phyloP scores from a whole-genome alignment of 2,329 filamentous ascomycete species.

The Penicillium crustosum region DNA sequence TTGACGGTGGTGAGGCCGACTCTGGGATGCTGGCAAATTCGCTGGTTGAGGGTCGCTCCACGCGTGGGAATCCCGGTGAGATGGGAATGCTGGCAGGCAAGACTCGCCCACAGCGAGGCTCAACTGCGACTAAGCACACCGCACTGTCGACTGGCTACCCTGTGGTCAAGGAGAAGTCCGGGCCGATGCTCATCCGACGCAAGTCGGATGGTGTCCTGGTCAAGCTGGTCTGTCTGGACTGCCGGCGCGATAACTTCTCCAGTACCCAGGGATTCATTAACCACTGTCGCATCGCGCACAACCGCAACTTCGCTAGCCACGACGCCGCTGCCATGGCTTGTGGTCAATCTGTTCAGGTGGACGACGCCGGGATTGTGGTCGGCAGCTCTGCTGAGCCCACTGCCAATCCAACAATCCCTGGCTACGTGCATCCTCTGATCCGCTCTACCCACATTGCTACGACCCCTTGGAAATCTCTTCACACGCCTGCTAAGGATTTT shows the following conservation, averaged over 20 bases:
- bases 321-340: constrained; percentile 88
- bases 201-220: constrained; percentile 79
- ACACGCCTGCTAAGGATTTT: constrained; percentile 11
- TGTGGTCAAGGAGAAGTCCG: constrained; percentile 74
- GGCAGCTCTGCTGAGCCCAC: constrained; percentile 38
- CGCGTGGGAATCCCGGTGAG: constrained; percentile 71
- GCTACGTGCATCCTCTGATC: constrained; percentile 63
- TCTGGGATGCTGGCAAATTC: constrained; percentile 39
- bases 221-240: constrained; percentile 86
- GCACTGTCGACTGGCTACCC: constrained; percentile 69
- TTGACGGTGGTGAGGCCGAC: constrained; percentile 63
- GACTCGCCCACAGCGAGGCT: constrained; percentile 58
- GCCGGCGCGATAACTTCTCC: constrained; percentile 85
- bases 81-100: constrained; percentile 51
- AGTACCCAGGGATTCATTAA: constrained; percentile 99
- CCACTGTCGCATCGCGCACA: constrained; percentile 94
- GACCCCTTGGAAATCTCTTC: constrained; percentile 9
- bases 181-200: constrained; percentile 80
- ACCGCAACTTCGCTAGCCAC: constrained; percentile 90
- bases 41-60: constrained; percentile 69
- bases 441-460: constrained; percentile 52
- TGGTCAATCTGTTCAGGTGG: constrained; percentile 75
- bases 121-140: constrained; percentile 65
- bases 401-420: constrained; percentile 38
- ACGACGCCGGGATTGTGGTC: constrained; percentile 55